Percentiles rank a stretch among this genome's conserved stretches.
phyloP scores from a whole-genome alignment of 1,139 yeast genomes.

The Geotrichum aggregatum region DNA sequence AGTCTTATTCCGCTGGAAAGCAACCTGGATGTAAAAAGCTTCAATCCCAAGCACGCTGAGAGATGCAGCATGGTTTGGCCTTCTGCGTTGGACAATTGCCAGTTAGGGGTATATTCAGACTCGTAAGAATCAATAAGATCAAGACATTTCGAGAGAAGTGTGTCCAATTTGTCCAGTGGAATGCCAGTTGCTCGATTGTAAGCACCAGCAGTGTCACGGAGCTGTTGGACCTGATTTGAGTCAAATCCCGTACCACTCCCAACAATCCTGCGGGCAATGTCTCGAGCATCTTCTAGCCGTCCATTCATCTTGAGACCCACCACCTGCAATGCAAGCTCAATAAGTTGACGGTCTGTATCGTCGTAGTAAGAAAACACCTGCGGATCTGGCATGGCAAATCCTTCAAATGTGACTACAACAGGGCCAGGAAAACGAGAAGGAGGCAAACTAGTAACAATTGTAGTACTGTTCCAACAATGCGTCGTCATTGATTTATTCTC shows the following conservation, averaged over 20 bases:
- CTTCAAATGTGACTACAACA: constrained; percentile 72
- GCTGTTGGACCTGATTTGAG: constrained; percentile 7
- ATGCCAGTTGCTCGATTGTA: constrained; percentile 18
- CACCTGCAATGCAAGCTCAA: constrained; percentile 84
- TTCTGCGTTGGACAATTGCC: constrained; percentile 68
- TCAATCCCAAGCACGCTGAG: constrained; percentile 66
- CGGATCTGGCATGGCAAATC: constrained; percentile 39
- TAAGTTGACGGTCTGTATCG: constrained; percentile 86
- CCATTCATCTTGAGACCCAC: constrained; percentile 94
- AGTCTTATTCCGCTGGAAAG: constrained; percentile 68
- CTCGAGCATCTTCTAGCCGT: constrained; percentile 80
- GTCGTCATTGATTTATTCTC: constrained; percentile 76
- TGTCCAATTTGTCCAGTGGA: constrained; percentile 52
- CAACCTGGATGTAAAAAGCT: constrained; percentile 53
- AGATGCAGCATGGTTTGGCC: constrained; percentile 83
- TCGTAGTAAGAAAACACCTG: constrained; percentile 78
- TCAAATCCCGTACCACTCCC: constrained; percentile 26
- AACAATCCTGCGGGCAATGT: constrained; percentile 77
- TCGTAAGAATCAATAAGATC: constrained; percentile 59
- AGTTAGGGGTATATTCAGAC: constrained; percentile 54
- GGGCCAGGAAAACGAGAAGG: constrained; percentile 85
- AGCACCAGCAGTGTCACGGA: constrained; percentile 2
- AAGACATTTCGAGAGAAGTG: constrained; percentile 58
- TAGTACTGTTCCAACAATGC: constrained; percentile 88
- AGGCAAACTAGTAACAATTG: constrained; percentile 83